Evolutionary conservation across 177 flowering plant species (phyloP).

Genomic region (Vitis hybrid): DNA sequence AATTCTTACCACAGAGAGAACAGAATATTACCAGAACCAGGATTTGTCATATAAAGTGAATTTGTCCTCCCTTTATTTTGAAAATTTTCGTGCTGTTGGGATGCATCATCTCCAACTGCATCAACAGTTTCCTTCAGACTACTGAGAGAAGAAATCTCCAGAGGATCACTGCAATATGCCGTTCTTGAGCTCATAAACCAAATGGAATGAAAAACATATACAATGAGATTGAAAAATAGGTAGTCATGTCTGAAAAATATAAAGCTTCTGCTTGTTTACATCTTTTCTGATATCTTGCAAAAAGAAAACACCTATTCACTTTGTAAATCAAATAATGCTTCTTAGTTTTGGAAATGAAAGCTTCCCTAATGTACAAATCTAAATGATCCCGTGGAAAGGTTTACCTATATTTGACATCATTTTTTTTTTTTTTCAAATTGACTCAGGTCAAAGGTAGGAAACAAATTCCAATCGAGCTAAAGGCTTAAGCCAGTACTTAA

Average conservation of each 20-base stretch:
- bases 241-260: not conserved
- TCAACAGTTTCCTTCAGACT: slow-evolving; percentile 17
- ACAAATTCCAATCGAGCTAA: no score
- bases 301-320: no score
- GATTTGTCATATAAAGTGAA: not conserved
- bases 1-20: not conserved
- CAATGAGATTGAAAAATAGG: not conserved
- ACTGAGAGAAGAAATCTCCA: slow-evolving; percentile 17
- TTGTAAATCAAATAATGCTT: no score
- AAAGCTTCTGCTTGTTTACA: no score
- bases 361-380: no score
- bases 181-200: not conserved
- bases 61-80: slow-evolving; percentile 8
- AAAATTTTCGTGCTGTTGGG: slow-evolving; percentile 7
- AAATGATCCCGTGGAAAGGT: no score
- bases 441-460: no score
- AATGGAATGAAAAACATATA: not conserved
- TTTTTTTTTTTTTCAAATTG: no score
- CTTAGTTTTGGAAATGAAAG: no score
- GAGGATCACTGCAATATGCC: slow-evolving; percentile 16
- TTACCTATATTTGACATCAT: no score
- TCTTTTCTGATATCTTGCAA: no score
- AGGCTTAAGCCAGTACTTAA: no score
- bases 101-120: slow-evolving; percentile 14
- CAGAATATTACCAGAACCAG: slow-evolving; percentile 17